Conservation (phyloP, 371 early-diverging fungal genomes). For the Choanephora cucurbitarum region DNA sequence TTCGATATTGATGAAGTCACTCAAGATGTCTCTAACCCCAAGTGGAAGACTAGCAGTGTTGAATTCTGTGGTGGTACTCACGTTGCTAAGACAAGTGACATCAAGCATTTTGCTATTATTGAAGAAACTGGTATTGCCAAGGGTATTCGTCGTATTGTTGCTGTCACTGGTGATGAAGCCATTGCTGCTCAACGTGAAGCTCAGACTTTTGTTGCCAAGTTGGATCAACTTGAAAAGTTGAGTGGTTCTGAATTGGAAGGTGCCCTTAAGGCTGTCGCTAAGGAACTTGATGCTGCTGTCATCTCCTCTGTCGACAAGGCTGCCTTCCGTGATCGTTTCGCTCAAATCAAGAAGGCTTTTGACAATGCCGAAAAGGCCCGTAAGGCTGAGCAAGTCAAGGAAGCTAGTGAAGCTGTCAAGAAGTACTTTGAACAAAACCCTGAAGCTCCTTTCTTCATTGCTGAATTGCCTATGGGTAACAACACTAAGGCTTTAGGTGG, state of each 20-base stretch:
- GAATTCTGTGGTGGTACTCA: conserved; percentile 99
- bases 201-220: conserved; percentile 60
- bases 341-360: conserved; percentile 76
- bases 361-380: conserved; percentile 89
- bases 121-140: conserved; percentile 97
- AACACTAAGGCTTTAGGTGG: conserved; percentile 76
- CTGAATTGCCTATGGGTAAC: conserved; percentile 66
- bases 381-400: conserved; percentile 83
- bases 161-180: conserved; percentile 95
- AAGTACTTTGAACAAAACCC: conserved; percentile 74
- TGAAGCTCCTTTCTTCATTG: conserved; percentile 59
- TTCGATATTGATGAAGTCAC: conserved; percentile 88
- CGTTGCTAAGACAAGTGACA: conserved; percentile 90
- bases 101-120: conserved; percentile 86
- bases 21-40: conserved; percentile 75
- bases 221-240: conserved; percentile 62
- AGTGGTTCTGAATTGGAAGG: conserved; percentile 71
- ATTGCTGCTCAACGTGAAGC: conserved; percentile 68
- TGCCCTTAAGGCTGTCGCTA: conserved; percentile 76
- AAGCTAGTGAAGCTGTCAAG: conserved; percentile 80
- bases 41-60: conserved; percentile 82
- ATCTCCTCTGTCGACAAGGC: conserved; percentile 85
- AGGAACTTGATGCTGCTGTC: conserved; percentile 79
- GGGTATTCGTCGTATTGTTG: conserved; percentile 97
- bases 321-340: conserved; percentile 69